Percentiles rank a stretch among this genome's conserved stretches.
These are phyloP conservation scores for Cucurbita pepo DNA, from an alignment of 306 rosid genomes.

Conservation along the genomic window DNA sequence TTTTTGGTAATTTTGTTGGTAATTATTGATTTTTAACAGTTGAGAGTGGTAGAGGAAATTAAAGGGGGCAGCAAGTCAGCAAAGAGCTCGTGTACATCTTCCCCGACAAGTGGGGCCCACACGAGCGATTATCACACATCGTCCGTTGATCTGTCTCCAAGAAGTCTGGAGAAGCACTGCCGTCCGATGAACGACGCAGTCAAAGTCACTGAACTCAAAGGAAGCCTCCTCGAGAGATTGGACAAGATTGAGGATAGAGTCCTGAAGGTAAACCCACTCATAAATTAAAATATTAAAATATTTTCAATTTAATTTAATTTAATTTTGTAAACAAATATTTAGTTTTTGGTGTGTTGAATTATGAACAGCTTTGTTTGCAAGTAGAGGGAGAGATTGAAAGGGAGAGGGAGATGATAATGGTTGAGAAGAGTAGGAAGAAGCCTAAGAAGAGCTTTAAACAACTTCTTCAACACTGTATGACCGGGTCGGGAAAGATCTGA, in stretches of 20 bases:
- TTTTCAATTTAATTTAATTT: no score
- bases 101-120: slow-evolving; percentile 26
- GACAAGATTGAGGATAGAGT: slow-evolving; percentile 50
- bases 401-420: slow-evolving; percentile 4
- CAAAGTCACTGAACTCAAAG: slow-evolving; percentile 48
- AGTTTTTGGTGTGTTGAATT: no score
- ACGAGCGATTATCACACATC: slow-evolving; percentile 22
- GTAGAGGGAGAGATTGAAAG: slow-evolving; percentile 29
- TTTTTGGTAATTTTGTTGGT: no score
- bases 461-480: neutral
- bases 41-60: slow-evolving; percentile 32
- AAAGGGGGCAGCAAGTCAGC: slow-evolving; percentile 14
- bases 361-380: slow-evolving; percentile 37
- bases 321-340: no score
- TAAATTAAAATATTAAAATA: no score
- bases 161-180: slow-evolving; percentile 71
- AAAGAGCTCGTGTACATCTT: slow-evolving; percentile 18
- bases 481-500: neutral
- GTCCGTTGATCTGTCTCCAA: slow-evolving; percentile 31
- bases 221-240: slow-evolving; percentile 58
- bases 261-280: slow-evolving; percentile 28
- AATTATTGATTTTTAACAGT: neutral
- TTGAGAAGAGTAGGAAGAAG: slow-evolving; percentile 8
- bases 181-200: slow-evolving; percentile 59
- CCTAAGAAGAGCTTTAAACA: slow-evolving; percentile 15